Evolutionary conservation across 495 filamentous ascomycete species (phyloP), one percentile per base, ranked within the genome.

Genomic region (Aspergillus conjunctus): DNA sequence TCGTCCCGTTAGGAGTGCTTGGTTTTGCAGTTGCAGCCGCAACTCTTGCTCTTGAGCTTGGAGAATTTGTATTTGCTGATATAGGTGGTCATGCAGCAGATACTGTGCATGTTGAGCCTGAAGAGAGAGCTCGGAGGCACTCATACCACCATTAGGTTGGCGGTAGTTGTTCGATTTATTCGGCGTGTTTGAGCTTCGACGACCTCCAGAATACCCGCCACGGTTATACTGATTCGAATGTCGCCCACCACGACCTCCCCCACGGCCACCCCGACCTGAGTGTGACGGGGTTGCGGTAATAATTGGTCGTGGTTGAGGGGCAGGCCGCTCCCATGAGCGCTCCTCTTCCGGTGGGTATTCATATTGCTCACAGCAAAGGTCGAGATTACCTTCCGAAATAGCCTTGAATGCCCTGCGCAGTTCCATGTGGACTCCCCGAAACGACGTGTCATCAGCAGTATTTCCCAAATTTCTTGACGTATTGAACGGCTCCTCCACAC

Each of bases 401-500:
- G 89, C 75, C 58, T 90, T 87, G 73, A 96, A 97, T 1, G 94
- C 95, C 66, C 90, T 83, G 65, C 95, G 85, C 45, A 98, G 73
- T 73, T 98, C 94, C 51, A 90, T 71, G 74, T 98, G 95, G 18
- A 98, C 82, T 3, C 94, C 94, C 51, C 88, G 83, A 68, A 96
- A 95, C 1, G 94, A 94, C 3, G 87, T 92, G 69, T 96, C 93
- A 67, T 98, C 94, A 9, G 94, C 94, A 20, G 94, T 97, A 66
- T 98, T 98, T 0, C 93, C 94, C 51, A 98, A 80, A 72, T 98
- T 98, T n/a, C 95, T 83, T n/a, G 76, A 79, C 30, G 82, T 88
- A 66, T 96, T 98, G 79, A 98, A 98, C 3, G 94, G 95, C 69
- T 98, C 94, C 70, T 98, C 95, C 26, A 98, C 89, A 70, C 94